Conservation (phyloP, 768 basidiomycete species). For the Rubroboletus pulcherrimus region DNA sequence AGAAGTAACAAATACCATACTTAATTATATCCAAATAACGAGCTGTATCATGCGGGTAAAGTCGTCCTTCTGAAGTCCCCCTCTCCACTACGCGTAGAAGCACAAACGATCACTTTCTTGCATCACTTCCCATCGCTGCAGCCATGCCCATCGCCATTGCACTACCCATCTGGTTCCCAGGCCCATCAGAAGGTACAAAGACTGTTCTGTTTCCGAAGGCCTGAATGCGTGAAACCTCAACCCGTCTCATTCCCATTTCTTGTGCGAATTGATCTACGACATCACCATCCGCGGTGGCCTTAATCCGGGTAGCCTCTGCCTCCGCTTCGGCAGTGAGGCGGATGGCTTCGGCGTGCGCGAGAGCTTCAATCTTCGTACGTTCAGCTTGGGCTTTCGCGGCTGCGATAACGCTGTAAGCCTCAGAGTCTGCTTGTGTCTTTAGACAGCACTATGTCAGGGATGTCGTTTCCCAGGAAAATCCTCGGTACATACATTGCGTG, state of each 20-base stretch:
- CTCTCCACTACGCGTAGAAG: not conserved
- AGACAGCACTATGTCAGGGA: constrained; percentile 7
- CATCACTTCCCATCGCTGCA: constrained; percentile 51
- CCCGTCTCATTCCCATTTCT: constrained; percentile 69
- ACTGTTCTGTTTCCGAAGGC: constrained; percentile 69
- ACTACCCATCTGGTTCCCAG: constrained; percentile 54
- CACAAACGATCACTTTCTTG: constrained; percentile 10
- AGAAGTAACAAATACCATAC: not conserved
- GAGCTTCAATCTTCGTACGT: constrained; percentile 61
- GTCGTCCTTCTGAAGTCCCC: too few species aligned
- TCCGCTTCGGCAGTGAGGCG: constrained; percentile 74
- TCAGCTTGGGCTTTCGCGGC: constrained; percentile 74
- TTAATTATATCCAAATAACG: too few species aligned
- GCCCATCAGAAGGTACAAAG: constrained; percentile 64
- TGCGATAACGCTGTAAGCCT: constrained; percentile 71
- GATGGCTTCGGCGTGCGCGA: constrained; percentile 75
- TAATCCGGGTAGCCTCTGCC: constrained; percentile 61
- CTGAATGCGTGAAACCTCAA: constrained; percentile 57
- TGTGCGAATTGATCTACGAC: constrained; percentile 65
- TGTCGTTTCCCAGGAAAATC: not conserved
- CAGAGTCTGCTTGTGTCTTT: constrained; percentile 67
- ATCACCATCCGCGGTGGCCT: constrained; percentile 57
- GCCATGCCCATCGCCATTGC: constrained; percentile 71
- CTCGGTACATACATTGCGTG: constrained; percentile 41
- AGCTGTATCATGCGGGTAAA: not conserved